phyloP scores from a whole-genome alignment of 2,329 filamentous ascomycete species.

The Hypomyces rosellus region DNA sequence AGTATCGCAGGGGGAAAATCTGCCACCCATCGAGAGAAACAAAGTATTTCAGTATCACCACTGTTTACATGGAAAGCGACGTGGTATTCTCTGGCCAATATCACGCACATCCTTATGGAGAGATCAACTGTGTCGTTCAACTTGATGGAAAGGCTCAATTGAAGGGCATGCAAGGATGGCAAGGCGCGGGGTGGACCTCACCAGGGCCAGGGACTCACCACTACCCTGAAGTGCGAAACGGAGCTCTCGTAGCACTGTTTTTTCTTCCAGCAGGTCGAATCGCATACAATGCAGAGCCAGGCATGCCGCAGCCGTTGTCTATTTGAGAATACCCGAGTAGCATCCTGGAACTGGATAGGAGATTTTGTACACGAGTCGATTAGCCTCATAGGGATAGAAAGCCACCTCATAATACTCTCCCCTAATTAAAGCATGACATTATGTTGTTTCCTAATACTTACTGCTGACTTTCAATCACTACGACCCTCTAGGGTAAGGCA shows the following conservation, averaged over 20 bases:
- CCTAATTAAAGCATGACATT: no score
- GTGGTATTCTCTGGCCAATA: conserved; percentile 47
- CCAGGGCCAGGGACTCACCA: conserved; percentile 51
- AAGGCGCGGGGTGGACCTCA: conserved; percentile 49
- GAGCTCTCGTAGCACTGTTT: conserved; percentile 46
- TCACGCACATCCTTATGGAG: conserved; percentile 47
- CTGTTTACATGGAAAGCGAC: conserved; percentile 49
- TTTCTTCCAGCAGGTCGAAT: conserved; percentile 51
- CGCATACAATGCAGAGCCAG: conserved; percentile 39
- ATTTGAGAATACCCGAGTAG: background rate
- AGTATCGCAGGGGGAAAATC: conserved; percentile 43
- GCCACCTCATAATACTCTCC: no score
- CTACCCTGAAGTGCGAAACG: conserved; percentile 46
- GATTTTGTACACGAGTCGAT: no score
- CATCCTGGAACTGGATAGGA: no score
- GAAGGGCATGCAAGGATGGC: conserved; percentile 51
- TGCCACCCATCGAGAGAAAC: conserved; percentile 38
- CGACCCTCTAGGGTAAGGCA: no score
- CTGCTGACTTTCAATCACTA: no score
- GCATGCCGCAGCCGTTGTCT: conserved; percentile 32
- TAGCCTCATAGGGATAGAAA: no score
- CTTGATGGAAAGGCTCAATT: conserved; percentile 44
- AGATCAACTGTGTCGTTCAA: conserved; percentile 50
- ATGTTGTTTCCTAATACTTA: no score
- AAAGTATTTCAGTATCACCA: conserved; percentile 49